Evolutionary conservation across 2,329 filamentous ascomycete species (phyloP).

Genomic region (Talaromyces sp.): DNA sequence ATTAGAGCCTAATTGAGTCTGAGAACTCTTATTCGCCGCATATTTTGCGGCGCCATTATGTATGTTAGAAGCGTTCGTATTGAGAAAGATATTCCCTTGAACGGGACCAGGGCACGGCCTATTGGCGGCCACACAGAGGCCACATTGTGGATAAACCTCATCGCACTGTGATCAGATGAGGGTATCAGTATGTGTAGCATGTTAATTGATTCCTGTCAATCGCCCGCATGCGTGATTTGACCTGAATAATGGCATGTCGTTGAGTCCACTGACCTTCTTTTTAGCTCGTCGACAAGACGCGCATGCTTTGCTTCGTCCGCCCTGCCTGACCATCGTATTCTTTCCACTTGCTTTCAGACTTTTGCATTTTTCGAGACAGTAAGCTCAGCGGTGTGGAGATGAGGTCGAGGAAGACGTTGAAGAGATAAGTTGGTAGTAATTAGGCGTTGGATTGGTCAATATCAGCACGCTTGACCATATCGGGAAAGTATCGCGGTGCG

Average conservation of each 20-base stretch:
- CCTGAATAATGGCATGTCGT: not conserved
- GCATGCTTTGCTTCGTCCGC: slow-evolving; percentile 14
- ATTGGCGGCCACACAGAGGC: slow-evolving; percentile 6
- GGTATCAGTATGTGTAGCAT: not conserved
- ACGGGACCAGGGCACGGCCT: slow-evolving; percentile 8
- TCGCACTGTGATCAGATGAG: not conserved
- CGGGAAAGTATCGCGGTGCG: not conserved
- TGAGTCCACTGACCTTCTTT: slow-evolving; percentile 10
- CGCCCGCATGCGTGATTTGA: not conserved
- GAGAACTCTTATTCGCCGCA: not conserved
- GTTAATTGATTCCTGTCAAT: not conserved
- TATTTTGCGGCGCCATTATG: not conserved
- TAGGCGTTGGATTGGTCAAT: not conserved
- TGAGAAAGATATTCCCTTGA: slow-evolving; percentile 11
- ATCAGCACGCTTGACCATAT: not conserved
- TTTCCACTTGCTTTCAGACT: not conserved
- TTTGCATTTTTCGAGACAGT: not conserved
- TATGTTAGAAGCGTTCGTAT: not conserved
- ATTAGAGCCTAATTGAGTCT: not conserved
- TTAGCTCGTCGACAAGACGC: slow-evolving; percentile 6
- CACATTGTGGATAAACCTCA: slow-evolving; percentile 13
- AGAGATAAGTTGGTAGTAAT: not conserved
- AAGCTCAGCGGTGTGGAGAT: not conserved
- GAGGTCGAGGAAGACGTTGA: not conserved
- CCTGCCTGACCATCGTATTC: slow-evolving; percentile 7